phyloP scores from a whole-genome alignment of 192 early-diverging fungal genomes.

The Coemansia biformis region DNA sequence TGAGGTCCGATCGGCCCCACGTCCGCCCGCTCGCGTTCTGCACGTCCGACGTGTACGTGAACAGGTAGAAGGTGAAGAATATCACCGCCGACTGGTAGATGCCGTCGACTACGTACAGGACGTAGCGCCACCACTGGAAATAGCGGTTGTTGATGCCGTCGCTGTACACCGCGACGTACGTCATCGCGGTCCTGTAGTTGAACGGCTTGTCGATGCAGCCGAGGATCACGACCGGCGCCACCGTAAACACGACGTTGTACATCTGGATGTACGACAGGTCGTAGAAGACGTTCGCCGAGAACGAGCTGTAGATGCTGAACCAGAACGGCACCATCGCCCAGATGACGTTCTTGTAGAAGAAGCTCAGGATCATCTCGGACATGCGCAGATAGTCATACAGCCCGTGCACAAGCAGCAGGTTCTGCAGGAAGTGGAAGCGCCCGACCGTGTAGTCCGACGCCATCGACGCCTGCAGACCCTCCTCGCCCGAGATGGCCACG shows the following conservation, averaged over 20 bases:
- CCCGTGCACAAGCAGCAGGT: constrained; percentile 93
- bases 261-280: constrained; percentile 95
- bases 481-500: constrained; percentile 91
- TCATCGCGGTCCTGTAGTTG: constrained; percentile 48
- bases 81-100: constrained; percentile 89
- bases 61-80: constrained; percentile 70
- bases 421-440: constrained; percentile 91
- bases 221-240: constrained; percentile 72
- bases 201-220: constrained; percentile 51
- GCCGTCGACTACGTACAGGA: constrained; percentile 80
- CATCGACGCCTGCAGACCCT: constrained; percentile 94
- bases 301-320: constrained; percentile 89
- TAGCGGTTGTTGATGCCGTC: constrained; percentile 81
- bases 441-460: constrained; percentile 98
- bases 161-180: constrained; percentile 64
- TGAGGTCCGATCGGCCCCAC: constrained; percentile 62
- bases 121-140: constrained; percentile 80
- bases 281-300: constrained; percentile 95
- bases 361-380: constrained; percentile 92
- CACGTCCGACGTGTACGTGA: constrained; percentile 52
- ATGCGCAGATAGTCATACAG: constrained; percentile 94
- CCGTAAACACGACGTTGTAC: constrained; percentile 92
- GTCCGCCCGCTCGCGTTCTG: constrained; percentile 53
- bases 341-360: constrained; percentile 99
- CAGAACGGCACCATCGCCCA: constrained; percentile 97